Percentiles rank a stretch among this genome's conserved stretches.
phyloP scores from a whole-genome alignment of 306 rosid species.

The Fragaria ananassa region DNA sequence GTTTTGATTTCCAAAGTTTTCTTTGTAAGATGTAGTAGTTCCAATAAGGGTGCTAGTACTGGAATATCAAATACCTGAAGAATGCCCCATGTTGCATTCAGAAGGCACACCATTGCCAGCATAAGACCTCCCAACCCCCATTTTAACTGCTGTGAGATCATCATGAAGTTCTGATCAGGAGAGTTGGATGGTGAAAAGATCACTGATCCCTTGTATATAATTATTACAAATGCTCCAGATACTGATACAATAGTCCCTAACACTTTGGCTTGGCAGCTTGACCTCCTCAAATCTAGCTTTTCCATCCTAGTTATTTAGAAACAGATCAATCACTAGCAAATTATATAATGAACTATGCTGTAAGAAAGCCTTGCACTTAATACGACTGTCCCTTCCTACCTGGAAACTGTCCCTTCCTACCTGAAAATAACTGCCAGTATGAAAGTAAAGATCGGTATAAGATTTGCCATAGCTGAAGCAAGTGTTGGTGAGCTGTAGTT shows the following conservation, averaged over 20 bases:
- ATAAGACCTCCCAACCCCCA: constrained; percentile 29
- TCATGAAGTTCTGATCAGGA: constrained; percentile 3
- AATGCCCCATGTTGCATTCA: constrained; percentile 26
- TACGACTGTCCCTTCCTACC: neutral
- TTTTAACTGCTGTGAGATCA: neutral
- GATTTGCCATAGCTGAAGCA: constrained; percentile 25
- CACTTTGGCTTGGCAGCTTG: constrained; percentile 11
- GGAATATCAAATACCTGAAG: constrained; percentile 21
- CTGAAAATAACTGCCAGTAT: constrained; percentile 16
- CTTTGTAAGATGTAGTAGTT: neutral
- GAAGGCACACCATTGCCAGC: constrained; percentile 22
- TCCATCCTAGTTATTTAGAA: constrained; percentile 1
- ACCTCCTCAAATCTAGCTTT: neutral
- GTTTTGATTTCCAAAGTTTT: neutral
- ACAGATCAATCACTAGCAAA: neutral
- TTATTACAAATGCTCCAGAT: constrained; percentile 13
- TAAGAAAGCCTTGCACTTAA: neutral
- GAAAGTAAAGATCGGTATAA: constrained; percentile 11
- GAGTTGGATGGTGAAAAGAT: constrained; percentile 10
- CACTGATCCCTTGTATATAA: constrained; percentile 16
- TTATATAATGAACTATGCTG: neutral
- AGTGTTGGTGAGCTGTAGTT: constrained; percentile 27
- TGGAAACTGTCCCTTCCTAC: constrained; percentile 13
- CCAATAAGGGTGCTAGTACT: neutral
- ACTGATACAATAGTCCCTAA: constrained; percentile 17